Base-by-base conservation (phyloP, 1,284 basidiomycete species). In the Ustilago bromivora region DNA sequence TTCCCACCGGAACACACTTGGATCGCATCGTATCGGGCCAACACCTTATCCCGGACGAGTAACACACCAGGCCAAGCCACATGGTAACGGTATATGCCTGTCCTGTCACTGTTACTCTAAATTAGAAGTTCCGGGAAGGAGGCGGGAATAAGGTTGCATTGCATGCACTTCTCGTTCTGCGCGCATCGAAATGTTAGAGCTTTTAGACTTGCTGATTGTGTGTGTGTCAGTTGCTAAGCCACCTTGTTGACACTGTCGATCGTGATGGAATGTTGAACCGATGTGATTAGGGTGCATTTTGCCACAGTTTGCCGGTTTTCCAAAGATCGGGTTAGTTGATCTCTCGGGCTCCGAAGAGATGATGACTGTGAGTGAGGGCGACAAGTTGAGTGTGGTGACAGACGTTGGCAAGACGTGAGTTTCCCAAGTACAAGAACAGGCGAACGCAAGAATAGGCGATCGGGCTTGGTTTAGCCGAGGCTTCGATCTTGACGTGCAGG, bases 401-500 rank as follows among this genome's bases (percentile, higher is more conserved):
- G 23, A 28, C 23, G 3, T 28, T 28, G 23, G 23, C 23, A 28
- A 28, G 3, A 28, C 23, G 23, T 28, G 23, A 28, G 23, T 28
- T 2, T 28, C 23, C 23, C 23, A 2, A 28, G 23, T 28, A 28
- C 23, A 28, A 28, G 23, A 23, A 23, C 2, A 2, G 23, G 3
- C 23, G 23, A 23, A 23, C 23, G 23, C 23, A 23, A 23, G 23
- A 28, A 28, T 28, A 28, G 43, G 19, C n/a, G 9, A 19, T n/a
- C 40, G 1, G 15, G 13, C 32, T 38, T 53, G 19, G 8, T 28
- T 46, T 52, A 61, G 52, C 63, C 69, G 63, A 71, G 60, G 31
- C 12, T 58, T 58, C 71, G 71, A 73, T 73, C 71, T 34, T 65
- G 61, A 73, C 61, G 66, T 73, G 71, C 71, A 73, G 36, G 64